Percentiles rank a stretch among this genome's conserved stretches.
phyloP scores from a whole-genome alignment of 2,329 filamentous ascomycete species.

The Tympanopsis confertula region DNA sequence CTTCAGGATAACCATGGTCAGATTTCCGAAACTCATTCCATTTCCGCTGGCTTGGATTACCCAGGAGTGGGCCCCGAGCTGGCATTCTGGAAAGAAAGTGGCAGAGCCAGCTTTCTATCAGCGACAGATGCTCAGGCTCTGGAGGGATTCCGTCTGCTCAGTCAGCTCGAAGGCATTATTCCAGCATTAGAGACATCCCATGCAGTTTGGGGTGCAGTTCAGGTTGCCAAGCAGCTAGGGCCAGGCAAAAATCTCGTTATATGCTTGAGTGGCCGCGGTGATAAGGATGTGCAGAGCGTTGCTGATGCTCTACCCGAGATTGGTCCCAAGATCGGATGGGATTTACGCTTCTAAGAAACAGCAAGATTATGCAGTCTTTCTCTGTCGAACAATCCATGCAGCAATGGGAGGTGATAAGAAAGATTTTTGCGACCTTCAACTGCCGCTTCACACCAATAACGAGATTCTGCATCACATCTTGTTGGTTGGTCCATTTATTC shows the following conservation, averaged over 20 bases:
- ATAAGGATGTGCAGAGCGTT: constrained; percentile 98
- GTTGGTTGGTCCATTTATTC: no score
- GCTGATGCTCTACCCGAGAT: constrained; percentile 84
- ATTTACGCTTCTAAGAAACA: constrained; percentile 42
- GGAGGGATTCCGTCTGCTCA: constrained; percentile 71
- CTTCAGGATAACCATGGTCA: constrained; percentile 88
- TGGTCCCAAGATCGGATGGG: constrained; percentile 76
- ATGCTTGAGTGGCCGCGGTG: constrained; percentile 81
- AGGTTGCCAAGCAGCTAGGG: constrained; percentile 85
- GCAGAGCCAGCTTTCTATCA: constrained; percentile 76
- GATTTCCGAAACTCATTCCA: constrained; percentile 87
- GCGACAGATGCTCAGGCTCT: constrained; percentile 89
- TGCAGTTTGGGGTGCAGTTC: constrained; percentile 77
- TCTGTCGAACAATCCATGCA: no score
- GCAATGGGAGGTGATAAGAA: no score
- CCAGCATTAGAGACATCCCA: constrained; percentile 89
- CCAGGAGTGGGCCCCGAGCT: constrained; percentile 93
- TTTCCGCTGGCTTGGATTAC: constrained; percentile 93
- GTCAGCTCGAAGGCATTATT: constrained; percentile 92
- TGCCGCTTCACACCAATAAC: no score
- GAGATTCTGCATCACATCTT: no score
- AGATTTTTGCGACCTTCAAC: no score
- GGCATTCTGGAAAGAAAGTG: constrained; percentile 80
- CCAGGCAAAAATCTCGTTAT: constrained; percentile 86
- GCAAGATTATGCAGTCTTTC: no score